Evolutionary conservation across 352 stramenopile species (phyloP), one percentile per base, ranked within the genome.

Genomic region (Phytophthora sp.): DNA sequence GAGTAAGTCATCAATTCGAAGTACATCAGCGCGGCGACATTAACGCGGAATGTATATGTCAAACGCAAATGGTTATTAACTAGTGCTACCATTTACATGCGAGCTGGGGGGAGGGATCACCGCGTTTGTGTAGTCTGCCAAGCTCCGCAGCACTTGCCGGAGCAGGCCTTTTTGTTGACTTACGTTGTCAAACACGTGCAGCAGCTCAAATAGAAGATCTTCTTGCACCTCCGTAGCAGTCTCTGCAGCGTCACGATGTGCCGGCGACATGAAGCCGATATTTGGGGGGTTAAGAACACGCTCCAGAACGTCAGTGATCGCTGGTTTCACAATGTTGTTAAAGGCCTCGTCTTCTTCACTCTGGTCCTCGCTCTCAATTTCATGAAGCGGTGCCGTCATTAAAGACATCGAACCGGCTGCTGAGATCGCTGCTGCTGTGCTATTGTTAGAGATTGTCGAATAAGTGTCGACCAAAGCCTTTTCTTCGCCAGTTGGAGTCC

Each of bases 141-240:
- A 47, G 30, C 77, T 87, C 49, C 79, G 63, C 38, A 95, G 71
- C 36, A 95, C 84, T 79, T 88, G 81, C 16, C 52, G 63, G 31
- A 95, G 74, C 21, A 94, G 59, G 2, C 68, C 74, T 46, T 84
- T 74, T 26, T 93, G 74, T 67, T 89, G 69, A 45, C 70, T 88
- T 13, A 95, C 74, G 27, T 65, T 87, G 55, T 95, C 88, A 57
- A 94, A 89, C 44, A 78, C 71, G 42, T 93, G 82, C 36, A 95
- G 54, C 27, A 94, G 83, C 45, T 95, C 86, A 41, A 95, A 88
- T 2, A 95, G 64, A 29, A 90, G 55, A 52, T 93, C 84, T 41
- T 95, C 84, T 60, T 77, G 74, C 9, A 69, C 52, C 30, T 91
- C 84, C 12, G 73, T 72, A 12, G 82, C 76, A 59, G 52, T 47